Percentiles rank a stretch among this genome's conserved stretches.
Conservation (phyloP, 345 rosid genomes). For the Odontarrhena argentea region DNA sequence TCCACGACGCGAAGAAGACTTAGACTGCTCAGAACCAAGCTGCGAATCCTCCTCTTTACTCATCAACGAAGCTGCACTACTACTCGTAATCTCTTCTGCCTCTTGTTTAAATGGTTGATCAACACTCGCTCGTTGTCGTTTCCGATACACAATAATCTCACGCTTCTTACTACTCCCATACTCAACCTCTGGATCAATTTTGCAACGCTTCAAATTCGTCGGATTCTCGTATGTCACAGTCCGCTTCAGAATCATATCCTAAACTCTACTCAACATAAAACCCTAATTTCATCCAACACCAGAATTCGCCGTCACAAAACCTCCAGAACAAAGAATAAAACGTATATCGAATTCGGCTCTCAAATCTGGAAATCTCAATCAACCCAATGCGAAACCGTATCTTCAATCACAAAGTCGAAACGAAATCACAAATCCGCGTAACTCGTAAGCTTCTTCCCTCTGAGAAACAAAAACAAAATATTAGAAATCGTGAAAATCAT, state of each 20-base stretch:
- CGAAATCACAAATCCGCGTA: slow-evolving; percentile 10
- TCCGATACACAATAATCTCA: slow-evolving; percentile 50
- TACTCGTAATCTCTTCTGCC: slow-evolving; percentile 43
- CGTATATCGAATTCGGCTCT: slow-evolving; percentile 15
- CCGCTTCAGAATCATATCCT: slow-evolving; percentile 69
- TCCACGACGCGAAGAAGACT: slow-evolving; percentile 58
- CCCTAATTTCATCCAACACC: slow-evolving; percentile 47
- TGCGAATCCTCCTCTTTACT: slow-evolving; percentile 51
- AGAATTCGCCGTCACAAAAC: not conserved
- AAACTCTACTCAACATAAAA: slow-evolving; percentile 37
- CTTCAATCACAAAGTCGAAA: slow-evolving; percentile 21
- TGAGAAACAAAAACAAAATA: not conserved
- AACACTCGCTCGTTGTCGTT: slow-evolving; percentile 52
- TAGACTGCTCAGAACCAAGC: slow-evolving; percentile 39
- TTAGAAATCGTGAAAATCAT: slow-evolving; percentile 4
- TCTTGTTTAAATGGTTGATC: slow-evolving; percentile 44
- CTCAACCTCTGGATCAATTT: slow-evolving; percentile 47
- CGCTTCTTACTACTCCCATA: slow-evolving; percentile 47
- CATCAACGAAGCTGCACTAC: slow-evolving; percentile 54
- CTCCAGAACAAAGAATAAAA: slow-evolving; percentile 8
- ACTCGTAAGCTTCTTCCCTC: slow-evolving; percentile 27
- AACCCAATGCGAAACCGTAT: slow-evolving; percentile 28
- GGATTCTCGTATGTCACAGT: slow-evolving; percentile 57
- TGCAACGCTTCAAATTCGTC: slow-evolving; percentile 56
- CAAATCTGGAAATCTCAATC: slow-evolving; percentile 25